phyloP scores from a whole-genome alignment of 2,329 filamentous ascomycete genomes.

The Pseudogymnoascus destructans region DNA sequence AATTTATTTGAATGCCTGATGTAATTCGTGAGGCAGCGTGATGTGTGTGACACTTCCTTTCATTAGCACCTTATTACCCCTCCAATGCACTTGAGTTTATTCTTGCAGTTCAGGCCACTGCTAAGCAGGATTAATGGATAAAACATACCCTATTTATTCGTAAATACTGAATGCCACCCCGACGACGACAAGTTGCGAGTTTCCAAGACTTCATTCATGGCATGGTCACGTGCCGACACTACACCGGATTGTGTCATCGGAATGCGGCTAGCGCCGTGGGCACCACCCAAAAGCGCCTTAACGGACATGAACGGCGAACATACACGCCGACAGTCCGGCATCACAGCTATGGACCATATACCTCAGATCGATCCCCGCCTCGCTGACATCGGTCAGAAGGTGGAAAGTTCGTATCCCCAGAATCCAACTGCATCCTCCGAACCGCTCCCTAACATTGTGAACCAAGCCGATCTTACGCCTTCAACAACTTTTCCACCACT shows the following conservation, averaged over 20 bases:
- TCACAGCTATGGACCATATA: slow-evolving; percentile 4
- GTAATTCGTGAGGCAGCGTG: background rate
- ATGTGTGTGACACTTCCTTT: background rate
- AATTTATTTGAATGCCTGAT: background rate
- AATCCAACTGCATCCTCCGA: background rate
- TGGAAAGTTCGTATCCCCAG: slow-evolving; percentile 1
- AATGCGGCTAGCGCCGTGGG: background rate
- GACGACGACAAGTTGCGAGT: background rate
- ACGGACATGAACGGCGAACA: slow-evolving; percentile 6
- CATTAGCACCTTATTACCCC: background rate
- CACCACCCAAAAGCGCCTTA: slow-evolving; percentile 2
- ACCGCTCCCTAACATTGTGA: background rate
- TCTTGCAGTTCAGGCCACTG: background rate
- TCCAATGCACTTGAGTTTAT: background rate
- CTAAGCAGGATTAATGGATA: background rate
- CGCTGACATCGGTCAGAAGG: slow-evolving; percentile 8
- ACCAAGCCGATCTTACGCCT: background rate
- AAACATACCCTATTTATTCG: background rate
- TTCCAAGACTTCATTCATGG: background rate
- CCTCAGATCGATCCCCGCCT: slow-evolving; percentile 8
- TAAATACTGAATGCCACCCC: background rate
- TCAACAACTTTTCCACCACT: slow-evolving; percentile 3
- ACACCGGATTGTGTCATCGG: background rate
- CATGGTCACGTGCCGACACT: background rate
- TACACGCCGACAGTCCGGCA: slow-evolving; percentile 8